These are phyloP conservation scores for Verticillium nonalfalfae DNA, from an alignment of 2,329 filamentous ascomycete genomes.

Conservation along the genomic window DNA sequence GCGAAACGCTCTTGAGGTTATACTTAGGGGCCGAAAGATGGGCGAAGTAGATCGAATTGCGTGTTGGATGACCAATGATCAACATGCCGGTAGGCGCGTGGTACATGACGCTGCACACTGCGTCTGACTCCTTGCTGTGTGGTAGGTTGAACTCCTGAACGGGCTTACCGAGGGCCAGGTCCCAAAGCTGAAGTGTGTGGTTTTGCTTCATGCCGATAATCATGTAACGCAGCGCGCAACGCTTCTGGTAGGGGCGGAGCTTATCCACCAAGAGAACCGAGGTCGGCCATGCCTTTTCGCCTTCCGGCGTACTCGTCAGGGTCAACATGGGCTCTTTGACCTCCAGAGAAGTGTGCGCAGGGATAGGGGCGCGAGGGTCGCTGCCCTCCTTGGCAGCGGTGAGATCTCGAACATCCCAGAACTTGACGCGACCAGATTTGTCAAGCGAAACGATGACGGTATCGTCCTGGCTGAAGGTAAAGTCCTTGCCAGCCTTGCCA, in stretches of 20 bases:
- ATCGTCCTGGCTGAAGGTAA: conserved; percentile 95
- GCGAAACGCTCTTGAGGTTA: conserved; percentile 72
- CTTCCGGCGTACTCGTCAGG: conserved; percentile 76
- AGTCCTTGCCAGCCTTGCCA: conserved; percentile 97
- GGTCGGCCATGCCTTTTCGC: conserved; percentile 94
- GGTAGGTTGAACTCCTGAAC: conserved; percentile 97
- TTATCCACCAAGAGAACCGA: conserved; percentile 96
- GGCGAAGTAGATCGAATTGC: conserved; percentile 96
- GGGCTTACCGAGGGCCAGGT: conserved; percentile 87
- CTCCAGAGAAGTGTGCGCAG: conserved; percentile 58
- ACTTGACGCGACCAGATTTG: conserved; percentile 92
- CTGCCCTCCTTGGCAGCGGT: conserved; percentile 47
- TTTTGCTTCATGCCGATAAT: conserved; percentile 99
- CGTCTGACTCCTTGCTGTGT: conserved; percentile 91
- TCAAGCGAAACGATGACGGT: conserved; percentile 90
- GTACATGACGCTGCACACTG: conserved; percentile 96
- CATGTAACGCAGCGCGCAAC: conserved; percentile 86
- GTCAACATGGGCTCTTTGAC: conserved; percentile 83
- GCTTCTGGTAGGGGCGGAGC: conserved; percentile 85
- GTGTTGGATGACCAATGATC: conserved; percentile 88
- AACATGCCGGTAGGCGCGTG: conserved; percentile 90
- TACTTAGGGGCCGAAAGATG: conserved; percentile 94
- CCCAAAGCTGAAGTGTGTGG: conserved; percentile 97
- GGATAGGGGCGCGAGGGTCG: conserved; percentile 43
- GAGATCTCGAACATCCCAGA: conserved; percentile 92